Evolutionary conservation across 2,329 filamentous ascomycete species (phyloP).

Genomic region (Pseudogymnoascus sp.): DNA sequence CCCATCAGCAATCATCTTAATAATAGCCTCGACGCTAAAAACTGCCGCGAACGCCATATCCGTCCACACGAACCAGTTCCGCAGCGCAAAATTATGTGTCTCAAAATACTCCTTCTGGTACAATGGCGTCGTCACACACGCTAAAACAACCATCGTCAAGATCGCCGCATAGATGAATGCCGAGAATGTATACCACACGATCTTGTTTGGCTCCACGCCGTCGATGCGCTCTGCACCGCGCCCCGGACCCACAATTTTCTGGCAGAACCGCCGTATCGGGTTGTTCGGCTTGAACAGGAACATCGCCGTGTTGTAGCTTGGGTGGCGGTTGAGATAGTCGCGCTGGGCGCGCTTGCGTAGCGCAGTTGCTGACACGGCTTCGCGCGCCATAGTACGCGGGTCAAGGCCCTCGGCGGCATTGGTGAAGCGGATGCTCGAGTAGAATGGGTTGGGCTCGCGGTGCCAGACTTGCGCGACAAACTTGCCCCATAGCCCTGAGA

Average conservation of each 20-base stretch:
- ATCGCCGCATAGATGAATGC: conserved; percentile 91
- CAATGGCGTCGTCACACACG: conserved; percentile 87
- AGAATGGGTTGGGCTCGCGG: conserved; percentile 89
- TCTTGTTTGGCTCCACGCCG: conserved; percentile 80
- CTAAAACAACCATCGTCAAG: conserved; percentile 94
- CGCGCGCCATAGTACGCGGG: conserved; percentile 79
- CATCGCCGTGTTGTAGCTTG: conserved; percentile 85
- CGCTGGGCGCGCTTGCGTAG: conserved; percentile 81
- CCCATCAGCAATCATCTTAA: conserved; percentile 93
- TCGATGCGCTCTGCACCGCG: conserved; percentile 81
- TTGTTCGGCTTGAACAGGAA: conserved; percentile 80
- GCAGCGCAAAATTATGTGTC: conserved; percentile 49
- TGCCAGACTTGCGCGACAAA: conserved; percentile 50
- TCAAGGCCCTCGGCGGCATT: conserved; percentile 72
- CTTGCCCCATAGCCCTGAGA: conserved; percentile 57
- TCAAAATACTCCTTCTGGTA: conserved; percentile 86
- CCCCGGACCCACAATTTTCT: conserved; percentile 84
- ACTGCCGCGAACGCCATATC: conserved; percentile 83
- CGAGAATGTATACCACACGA: conserved; percentile 88
- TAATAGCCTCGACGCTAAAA: conserved; percentile 77
- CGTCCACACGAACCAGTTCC: conserved; percentile 92
- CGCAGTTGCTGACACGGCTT: conserved; percentile 78
- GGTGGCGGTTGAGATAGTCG: conserved; percentile 81
- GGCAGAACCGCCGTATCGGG: conserved; percentile 73
- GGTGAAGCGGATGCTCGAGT: conserved; percentile 67